These are phyloP conservation scores for Dittrichia graveolens DNA, from an alignment of 129 eudicot genomes.

Conservation along the genomic window DNA sequence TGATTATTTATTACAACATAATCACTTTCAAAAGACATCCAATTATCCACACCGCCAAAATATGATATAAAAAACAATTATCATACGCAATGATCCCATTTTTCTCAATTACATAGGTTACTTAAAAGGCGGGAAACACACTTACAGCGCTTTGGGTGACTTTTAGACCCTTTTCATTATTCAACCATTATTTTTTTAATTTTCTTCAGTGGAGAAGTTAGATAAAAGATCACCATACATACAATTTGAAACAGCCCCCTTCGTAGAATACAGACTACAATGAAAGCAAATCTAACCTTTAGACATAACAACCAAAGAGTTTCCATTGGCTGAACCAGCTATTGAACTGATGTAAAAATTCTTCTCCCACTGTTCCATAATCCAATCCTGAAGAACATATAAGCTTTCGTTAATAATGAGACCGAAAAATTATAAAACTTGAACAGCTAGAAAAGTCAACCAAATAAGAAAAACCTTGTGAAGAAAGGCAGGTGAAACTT, in stretches of 20 bases:
- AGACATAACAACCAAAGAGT: constrained; percentile 96
- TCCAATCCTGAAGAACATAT: constrained; percentile 74
- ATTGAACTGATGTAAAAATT: constrained; percentile 91
- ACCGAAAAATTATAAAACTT: not conserved
- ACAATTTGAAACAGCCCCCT: not conserved
- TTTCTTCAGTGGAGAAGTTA: not conserved
- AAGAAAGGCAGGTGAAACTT: constrained; percentile 84
- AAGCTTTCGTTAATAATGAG: not conserved
- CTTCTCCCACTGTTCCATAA: constrained; percentile 99
- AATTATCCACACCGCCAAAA: not conserved
- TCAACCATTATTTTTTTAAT: not conserved
- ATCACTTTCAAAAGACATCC: not conserved
- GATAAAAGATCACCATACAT: not conserved
- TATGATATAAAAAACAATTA: not conserved
- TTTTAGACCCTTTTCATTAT: not conserved
- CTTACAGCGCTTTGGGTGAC: not conserved
- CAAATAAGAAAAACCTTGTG: constrained; percentile 60
- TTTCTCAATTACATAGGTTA: not conserved
- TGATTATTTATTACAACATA: not conserved
- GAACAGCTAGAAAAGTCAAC: not conserved
- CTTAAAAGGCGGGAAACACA: not conserved
- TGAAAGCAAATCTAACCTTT: constrained; percentile 62
- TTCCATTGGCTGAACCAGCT: constrained; percentile 93
- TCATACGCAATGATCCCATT: not conserved
- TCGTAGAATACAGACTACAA: not conserved